Evolutionary conservation across 352 stramenopile genomes (phyloP), one percentile per base, ranked within the genome.

Genomic region (Phytophthora cactorum): DNA sequence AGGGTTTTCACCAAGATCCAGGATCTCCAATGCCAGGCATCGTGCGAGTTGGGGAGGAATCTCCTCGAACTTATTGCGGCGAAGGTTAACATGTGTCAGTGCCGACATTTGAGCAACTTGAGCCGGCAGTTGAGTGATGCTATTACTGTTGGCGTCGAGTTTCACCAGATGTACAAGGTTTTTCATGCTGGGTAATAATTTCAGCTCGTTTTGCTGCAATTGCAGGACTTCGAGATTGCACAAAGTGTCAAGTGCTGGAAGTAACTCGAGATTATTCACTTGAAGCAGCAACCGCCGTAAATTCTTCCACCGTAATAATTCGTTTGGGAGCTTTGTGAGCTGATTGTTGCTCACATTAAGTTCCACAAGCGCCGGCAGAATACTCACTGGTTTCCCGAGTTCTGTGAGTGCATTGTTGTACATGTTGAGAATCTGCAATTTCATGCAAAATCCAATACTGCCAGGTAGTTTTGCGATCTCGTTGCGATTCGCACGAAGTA

Each of bases 61-160:
- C n/a, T 52, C 25, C 15, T 62, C 69, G 22, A 96, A 55, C 12
- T 76, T 58, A 58, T 92, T 93, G 52, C 82, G 82, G 34, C 84
- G 77, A 38, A 95, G 62, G 41, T 85, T 92, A 6, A 95, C 52
- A 63, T 93, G 76, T 31, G 71, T 72, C 11, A 95, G 80, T 25
- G 81, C 67, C 22, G 73, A 70, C 77, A 95, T 86, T 50, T 78
- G 71, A 52, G 80, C 61, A 14, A 95, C 70, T 11, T 67, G 41
- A 9, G 34, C 4, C 4, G 88, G 84, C 5, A 94, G 69, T 6
- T 66, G 50, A 1, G 59, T 43, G 59, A 95, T 86, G 39, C 71
- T 70, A 63, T 96, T 95, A 43, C 74, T 89, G 54, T 86, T 91
- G 32, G 90, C 73, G 53, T 96, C 88, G 8, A 96, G 81, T 68